phyloP scores from a whole-genome alignment of 352 stramenopile species.

The Phytophthora ohioensis region DNA sequence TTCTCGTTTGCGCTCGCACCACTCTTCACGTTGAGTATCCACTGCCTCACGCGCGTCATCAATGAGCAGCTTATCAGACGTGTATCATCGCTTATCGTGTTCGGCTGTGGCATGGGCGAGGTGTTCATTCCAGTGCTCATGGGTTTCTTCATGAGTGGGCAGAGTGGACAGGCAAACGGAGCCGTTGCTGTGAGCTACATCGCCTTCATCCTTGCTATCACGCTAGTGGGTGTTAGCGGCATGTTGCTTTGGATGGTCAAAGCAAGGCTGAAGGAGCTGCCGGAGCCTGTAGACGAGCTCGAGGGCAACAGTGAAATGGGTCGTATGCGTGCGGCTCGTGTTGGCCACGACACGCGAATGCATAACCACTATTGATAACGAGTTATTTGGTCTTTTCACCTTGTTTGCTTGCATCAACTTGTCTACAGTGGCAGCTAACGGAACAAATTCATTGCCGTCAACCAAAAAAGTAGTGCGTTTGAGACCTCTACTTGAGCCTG shows the following conservation, averaged over 20 bases:
- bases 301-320: constrained; percentile 45
- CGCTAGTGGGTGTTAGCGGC: constrained; percentile 69
- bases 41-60: constrained; percentile 86
- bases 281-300: constrained; percentile 44
- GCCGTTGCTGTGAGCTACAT: constrained; percentile 82
- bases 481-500: no score
- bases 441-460: background rate
- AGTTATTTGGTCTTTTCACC: constrained; percentile 7
- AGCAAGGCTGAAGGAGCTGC: constrained; percentile 62
- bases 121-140: constrained; percentile 87
- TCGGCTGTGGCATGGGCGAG: constrained; percentile 85
- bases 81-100: constrained; percentile 87
- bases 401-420: background rate
- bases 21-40: constrained; percentile 85
- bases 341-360: constrained; percentile 28
- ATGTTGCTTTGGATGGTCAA: constrained; percentile 82
- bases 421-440: background rate
- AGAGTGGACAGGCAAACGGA: constrained; percentile 80
- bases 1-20: constrained; percentile 76
- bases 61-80: constrained; percentile 82
- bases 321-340: constrained; percentile 39
- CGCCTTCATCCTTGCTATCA: constrained; percentile 77
- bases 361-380: constrained; percentile 35
- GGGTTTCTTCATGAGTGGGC: constrained; percentile 89
- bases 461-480: no score